phyloP scores from a whole-genome alignment of 2,329 filamentous ascomycete species.

The Fusarium sp. region DNA sequence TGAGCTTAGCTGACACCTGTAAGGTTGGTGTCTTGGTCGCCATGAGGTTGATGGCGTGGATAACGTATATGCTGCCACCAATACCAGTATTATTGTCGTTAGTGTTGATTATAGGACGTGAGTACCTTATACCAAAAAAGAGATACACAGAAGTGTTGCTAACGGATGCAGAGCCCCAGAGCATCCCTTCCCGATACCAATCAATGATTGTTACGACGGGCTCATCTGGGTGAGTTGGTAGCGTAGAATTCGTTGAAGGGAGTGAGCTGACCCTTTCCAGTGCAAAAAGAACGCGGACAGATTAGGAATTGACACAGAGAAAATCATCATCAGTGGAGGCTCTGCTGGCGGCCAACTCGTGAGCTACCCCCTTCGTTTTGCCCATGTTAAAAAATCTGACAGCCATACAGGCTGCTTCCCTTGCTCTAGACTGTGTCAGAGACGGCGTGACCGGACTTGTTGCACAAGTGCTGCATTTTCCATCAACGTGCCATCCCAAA shows the following conservation, averaged over 20 bases:
- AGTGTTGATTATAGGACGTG: conserved; percentile 38
- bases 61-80: conserved; percentile 31
- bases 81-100: conserved; percentile 32
- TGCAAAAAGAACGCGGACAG: conserved; percentile 32
- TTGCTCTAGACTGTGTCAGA: conserved; percentile 16
- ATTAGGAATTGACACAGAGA: conserved; percentile 28
- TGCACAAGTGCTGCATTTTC: conserved; percentile 37
- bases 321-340: conserved; percentile 33
- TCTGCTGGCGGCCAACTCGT: conserved; percentile 38
- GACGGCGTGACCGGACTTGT: conserved; percentile 27
- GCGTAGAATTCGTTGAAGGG: too few relatives aligned
- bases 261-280: neutral
- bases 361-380: neutral
- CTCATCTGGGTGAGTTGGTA: conserved; percentile 32
- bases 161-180: conserved; percentile 29
- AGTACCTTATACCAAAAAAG: neutral
- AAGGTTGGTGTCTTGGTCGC: conserved; percentile 35
- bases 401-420: conserved; percentile 20
- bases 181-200: conserved; percentile 30
- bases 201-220: conserved; percentile 37
- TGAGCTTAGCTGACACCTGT: neutral
- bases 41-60: conserved; percentile 39
- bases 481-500: conserved; percentile 35
- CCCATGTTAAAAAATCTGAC: neutral
- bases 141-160: fast-evolving